Percentiles rank a stretch among this genome's conserved stretches.
phyloP scores from a whole-genome alignment of 345 rosid genomes.

The Euclidium syriacum region DNA sequence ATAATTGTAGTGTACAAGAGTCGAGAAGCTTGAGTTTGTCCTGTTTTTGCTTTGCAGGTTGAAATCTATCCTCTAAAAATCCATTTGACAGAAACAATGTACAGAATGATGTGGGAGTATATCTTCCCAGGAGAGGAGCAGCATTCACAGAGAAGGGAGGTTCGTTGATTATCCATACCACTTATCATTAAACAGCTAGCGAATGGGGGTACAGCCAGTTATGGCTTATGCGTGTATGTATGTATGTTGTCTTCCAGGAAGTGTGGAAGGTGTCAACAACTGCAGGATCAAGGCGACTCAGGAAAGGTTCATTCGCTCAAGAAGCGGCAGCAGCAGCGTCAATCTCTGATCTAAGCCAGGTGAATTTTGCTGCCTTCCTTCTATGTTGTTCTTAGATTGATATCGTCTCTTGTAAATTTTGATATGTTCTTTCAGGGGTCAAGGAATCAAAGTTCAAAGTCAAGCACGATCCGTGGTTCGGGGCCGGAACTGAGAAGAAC shows the following conservation, averaged over 20 bases:
- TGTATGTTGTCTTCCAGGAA: conserved; percentile 60
- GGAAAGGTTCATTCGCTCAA: conserved; percentile 55
- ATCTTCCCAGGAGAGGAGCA: conserved; percentile 96
- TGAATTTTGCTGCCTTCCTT: conserved; percentile 7
- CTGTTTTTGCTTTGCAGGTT: conserved; percentile 48
- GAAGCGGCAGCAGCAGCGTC: conserved; percentile 62
- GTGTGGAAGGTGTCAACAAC: conserved; percentile 95
- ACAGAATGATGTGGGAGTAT: conserved; percentile 96
- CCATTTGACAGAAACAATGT: conserved; percentile 92
- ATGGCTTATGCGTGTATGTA: background rate
- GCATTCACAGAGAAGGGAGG: conserved; percentile 96
- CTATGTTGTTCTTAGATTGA: background rate
- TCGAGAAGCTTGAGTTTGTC: background rate
- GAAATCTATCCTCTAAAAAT: conserved; percentile 97
- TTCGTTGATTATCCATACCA: conserved; percentile 17
- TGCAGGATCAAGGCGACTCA: conserved; percentile 59
- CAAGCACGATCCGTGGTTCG: conserved; percentile 38
- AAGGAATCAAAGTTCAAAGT: conserved; percentile 39
- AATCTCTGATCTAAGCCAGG: conserved; percentile 49
- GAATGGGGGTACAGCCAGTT: background rate
- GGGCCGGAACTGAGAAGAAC: conserved; percentile 77
- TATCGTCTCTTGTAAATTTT: background rate
- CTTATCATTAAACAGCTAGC: background rate
- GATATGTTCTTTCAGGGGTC: conserved; percentile 35
- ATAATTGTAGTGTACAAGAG: background rate